phyloP scores from a whole-genome alignment of 73 alveolate genomes.

The Blepharisma stoltei region DNA sequence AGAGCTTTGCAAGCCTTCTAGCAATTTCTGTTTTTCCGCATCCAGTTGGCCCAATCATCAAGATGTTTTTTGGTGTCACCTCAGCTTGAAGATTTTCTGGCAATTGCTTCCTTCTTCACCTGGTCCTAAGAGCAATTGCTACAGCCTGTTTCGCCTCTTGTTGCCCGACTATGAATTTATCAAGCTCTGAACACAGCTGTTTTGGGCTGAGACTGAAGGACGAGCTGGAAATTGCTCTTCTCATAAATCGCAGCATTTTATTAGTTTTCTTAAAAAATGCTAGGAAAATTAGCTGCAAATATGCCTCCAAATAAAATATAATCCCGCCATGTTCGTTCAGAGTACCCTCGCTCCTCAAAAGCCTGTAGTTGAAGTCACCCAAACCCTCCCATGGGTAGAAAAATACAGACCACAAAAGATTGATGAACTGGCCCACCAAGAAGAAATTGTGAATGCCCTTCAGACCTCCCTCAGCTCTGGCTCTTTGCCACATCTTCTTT shows the following conservation, averaged over 20 bases:
- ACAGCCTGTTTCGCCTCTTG: slow-evolving; percentile 50
- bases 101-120: slow-evolving; percentile 50
- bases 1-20: slow-evolving; percentile 59
- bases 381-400: slow-evolving; percentile 63
- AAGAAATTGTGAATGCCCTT: slow-evolving; percentile 79
- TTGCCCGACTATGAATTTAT: slow-evolving; percentile 47
- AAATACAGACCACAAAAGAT: slow-evolving; percentile 79
- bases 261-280: slow-evolving; percentile 37
- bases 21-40: slow-evolving; percentile 82
- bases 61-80: slow-evolving; percentile 63
- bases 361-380: no score
- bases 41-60: slow-evolving; percentile 67
- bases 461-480: slow-evolving; percentile 34
- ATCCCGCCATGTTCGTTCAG: background rate
- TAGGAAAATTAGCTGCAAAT: background rate
- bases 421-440: slow-evolving; percentile 75
- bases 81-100: slow-evolving; percentile 53
- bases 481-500: slow-evolving; percentile 85
- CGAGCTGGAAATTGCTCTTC: slow-evolving; percentile 16
- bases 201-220: slow-evolving; percentile 34
- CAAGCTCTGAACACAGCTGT: slow-evolving; percentile 41
- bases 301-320: background rate
- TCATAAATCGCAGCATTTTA: background rate
- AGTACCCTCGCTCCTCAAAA: slow-evolving; percentile 27
- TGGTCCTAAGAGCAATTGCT: slow-evolving; percentile 46